Percentiles rank a stretch among this genome's conserved stretches.
These are phyloP conservation scores for Chrysosporium keratinophilum DNA, from an alignment of 2,329 filamentous ascomycete genomes.

Conservation along the genomic window DNA sequence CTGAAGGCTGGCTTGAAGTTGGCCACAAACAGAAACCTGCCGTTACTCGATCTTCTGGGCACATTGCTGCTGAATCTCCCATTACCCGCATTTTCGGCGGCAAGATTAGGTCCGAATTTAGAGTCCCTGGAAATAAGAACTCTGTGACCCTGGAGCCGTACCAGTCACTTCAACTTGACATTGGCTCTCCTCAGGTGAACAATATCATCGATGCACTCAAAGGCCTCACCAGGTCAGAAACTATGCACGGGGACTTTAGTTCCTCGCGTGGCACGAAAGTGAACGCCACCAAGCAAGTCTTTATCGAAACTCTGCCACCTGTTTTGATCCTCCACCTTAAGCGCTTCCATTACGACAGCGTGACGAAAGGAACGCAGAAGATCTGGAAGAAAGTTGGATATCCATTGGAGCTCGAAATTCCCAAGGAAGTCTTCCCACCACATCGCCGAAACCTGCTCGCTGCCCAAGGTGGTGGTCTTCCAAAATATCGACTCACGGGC, in stretches of 20 bases:
- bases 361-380: conserved; percentile 75
- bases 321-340: conserved; percentile 93
- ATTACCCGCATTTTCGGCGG: conserved; percentile 93
- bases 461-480: conserved; percentile 57
- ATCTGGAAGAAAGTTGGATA: conserved; percentile 98
- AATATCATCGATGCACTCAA: conserved; percentile 89
- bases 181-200: conserved; percentile 72
- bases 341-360: conserved; percentile 89
- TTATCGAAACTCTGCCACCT: conserved; percentile 82
- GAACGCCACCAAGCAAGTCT: conserved; percentile 81
- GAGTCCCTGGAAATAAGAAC: conserved; percentile 73
- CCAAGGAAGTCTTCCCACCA: conserved; percentile 74
- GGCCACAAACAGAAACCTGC: conserved; percentile 82
- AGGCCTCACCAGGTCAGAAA: conserved; percentile 71
- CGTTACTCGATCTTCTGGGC: conserved; percentile 75
- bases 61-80: conserved; percentile 61
- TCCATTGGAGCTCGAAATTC: conserved; percentile 86
- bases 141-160: conserved; percentile 91
- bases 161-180: conserved; percentile 88
- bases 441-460: conserved; percentile 58
- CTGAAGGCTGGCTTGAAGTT: conserved; percentile 84
- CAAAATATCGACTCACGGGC: conserved; percentile 74
- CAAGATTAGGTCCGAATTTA: conserved; percentile 77
- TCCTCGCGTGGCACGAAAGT: conserved; percentile 66
- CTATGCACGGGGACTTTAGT: conserved; percentile 72